Percentiles rank a stretch among this genome's conserved stretches.
These are phyloP conservation scores for Agrostemma githago DNA, from an alignment of 148 eudicot species.

Conservation along the genomic window DNA sequence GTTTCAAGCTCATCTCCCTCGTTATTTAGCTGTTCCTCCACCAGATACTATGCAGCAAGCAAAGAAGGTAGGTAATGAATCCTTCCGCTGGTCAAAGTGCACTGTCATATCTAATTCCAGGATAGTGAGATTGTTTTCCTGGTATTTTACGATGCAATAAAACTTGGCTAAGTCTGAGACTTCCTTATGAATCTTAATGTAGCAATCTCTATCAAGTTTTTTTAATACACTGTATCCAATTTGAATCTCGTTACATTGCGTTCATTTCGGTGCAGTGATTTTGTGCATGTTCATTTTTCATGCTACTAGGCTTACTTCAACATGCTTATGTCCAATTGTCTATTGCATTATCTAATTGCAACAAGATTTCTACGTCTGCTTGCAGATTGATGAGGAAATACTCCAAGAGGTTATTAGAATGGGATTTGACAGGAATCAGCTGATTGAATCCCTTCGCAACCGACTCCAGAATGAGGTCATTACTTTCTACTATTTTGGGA, in stretches of 20 bases:
- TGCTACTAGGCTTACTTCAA: neutral
- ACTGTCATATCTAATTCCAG: neutral
- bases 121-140: neutral
- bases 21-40: constrained; percentile 92
- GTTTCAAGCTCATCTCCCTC: constrained; percentile 95
- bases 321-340: neutral
- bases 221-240: neutral
- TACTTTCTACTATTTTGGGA: neutral
- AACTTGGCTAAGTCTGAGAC: neutral
- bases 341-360: neutral
- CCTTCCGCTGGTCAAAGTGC: neutral
- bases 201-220: neutral
- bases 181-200: neutral
- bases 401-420: constrained; percentile 62
- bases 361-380: neutral
- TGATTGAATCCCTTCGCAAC: constrained; percentile 68
- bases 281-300: neutral
- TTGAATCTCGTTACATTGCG: neutral
- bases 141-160: neutral
- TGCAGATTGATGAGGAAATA: constrained; percentile 83
- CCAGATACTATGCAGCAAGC: constrained; percentile 92
- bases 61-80: constrained; percentile 54
- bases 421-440: constrained; percentile 67
- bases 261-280: neutral
- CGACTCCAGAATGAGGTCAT: constrained; percentile 84